Base-by-base conservation (phyloP, 345 rosid genomes). In the Euphorbia lathyris region DNA sequence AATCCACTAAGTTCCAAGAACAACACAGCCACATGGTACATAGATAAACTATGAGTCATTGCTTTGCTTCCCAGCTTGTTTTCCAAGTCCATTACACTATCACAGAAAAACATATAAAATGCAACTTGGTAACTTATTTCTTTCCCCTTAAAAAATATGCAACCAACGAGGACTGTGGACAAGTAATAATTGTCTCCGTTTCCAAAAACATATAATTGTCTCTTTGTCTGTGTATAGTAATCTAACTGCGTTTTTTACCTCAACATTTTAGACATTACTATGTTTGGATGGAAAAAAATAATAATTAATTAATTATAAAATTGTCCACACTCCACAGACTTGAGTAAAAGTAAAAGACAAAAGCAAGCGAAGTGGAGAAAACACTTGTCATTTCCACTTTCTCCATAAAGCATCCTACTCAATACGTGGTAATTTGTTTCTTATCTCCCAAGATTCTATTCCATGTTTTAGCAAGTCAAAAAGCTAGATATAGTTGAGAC, bases 1-100 rank as follows among this genome's bases (percentile, higher is more conserved):
- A 10, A 43, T 64, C 67, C 23, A 14, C 67, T 64, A 43, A 62
- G 22, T 25, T 64, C 32, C 30, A 38, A 61, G 17, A 36, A 36
- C 47, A 61, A 16, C 9, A 40, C 43, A 40, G 11, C 43, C 43
- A 40, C 43, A 40, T 40, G 43, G 43, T 40, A 40, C 43, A 40
- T 40, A 40, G 43, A 9, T 40, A 40, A 40, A 40, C 2, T 40
- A 40, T 40, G 43, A 40, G 1, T 9, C 2, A 61, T 4, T n/a
- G 32, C 9, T 20, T 59, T 0, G 38, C 38, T 34, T 4, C 1
- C 66, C n/a, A 20, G 23, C 52, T 63, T 40, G 23, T 63, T 11
- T 42, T 12, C 26, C 2, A 22, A n/a, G 16, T 62, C 27, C 27
- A 62, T n/a, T 19, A 62, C n/a, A 11, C 29, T n/a, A 62, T 36